Percentiles rank a stretch among this genome's conserved stretches.
Evolutionary conservation across 495 filamentous ascomycete genomes (phyloP).

Genomic region (Podospora pseudopauciseta): DNA sequence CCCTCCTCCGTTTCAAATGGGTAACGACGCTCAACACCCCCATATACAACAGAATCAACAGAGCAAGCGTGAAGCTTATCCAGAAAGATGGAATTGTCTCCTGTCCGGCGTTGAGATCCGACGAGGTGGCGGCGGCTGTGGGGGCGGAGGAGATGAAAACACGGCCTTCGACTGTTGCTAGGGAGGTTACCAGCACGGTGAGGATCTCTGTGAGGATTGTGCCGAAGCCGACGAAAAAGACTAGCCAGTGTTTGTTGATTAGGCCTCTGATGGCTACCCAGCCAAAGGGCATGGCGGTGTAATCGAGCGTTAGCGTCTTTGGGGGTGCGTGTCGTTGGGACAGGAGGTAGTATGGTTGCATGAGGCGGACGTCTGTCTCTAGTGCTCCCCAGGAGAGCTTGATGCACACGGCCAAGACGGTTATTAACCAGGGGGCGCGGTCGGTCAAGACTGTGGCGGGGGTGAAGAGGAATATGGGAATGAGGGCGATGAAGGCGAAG

Average conservation of each 20-base stretch:
- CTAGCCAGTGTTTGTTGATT: conserved; percentile 59
- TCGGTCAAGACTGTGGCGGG: conserved; percentile 52
- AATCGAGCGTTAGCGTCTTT: conserved; percentile 64
- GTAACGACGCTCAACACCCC: conserved; percentile 50
- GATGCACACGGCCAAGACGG: conserved; percentile 57
- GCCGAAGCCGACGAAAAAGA: conserved; percentile 59
- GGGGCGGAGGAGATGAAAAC: conserved; percentile 46
- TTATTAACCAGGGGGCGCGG: conserved; percentile 61
- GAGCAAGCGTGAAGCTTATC: conserved; percentile 54
- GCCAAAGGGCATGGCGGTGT: conserved; percentile 65
- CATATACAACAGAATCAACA: conserved; percentile 57
- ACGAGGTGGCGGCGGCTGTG: conserved; percentile 6
- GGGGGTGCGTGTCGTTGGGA: conserved; percentile 59
- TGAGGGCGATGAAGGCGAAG: conserved; percentile 47
- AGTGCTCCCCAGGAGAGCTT: conserved; percentile 66
- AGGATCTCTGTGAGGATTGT: conserved; percentile 62
- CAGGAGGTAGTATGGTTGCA: conserved; percentile 71
- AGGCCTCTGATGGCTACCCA: conserved; percentile 57
- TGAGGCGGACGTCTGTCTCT: conserved; percentile 68
- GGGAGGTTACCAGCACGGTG: conserved; percentile 61
- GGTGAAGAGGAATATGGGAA: conserved; percentile 58
- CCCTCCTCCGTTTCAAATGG: conserved; percentile 51
- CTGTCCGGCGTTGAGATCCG: conserved; percentile 48
- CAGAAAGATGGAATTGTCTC: conserved; percentile 61
- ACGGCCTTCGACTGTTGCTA: conserved; percentile 55